phyloP scores from a whole-genome alignment of 345 rosid species.

The Sisymbrium altissimum region DNA sequence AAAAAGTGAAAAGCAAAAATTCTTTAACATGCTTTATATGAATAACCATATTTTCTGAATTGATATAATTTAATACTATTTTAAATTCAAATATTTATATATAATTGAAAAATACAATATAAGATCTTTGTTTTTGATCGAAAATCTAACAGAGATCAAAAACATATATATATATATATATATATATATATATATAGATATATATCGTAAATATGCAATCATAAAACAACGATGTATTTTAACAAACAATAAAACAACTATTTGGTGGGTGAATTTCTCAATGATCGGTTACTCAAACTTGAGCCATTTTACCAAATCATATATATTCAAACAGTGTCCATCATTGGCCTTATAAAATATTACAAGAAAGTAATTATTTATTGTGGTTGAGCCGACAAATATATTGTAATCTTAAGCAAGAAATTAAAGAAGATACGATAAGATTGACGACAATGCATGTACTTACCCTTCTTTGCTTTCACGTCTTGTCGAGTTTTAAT shows the following conservation, averaged over 20 bases:
- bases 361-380: background rate
- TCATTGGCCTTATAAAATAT: background rate
- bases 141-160: too few species aligned
- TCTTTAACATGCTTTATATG: too few species aligned
- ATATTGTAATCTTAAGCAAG: slow-evolving; percentile 17
- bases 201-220: background rate
- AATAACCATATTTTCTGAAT: too few species aligned
- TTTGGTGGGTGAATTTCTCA: background rate
- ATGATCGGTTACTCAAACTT: background rate
- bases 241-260: background rate
- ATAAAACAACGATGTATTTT: background rate
- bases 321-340: slow-evolving; percentile 4
- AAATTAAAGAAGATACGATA: slow-evolving; percentile 24
- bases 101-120: too few species aligned
- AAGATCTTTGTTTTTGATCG: too few species aligned
- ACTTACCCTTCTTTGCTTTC: slow-evolving; percentile 16
- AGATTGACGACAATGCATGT: slow-evolving; percentile 29
- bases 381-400: slow-evolving; percentile 21
- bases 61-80: too few species aligned
- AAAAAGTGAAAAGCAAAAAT: too few species aligned
- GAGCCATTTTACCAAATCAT: background rate
- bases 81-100: too few species aligned
- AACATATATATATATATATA: too few species aligned
- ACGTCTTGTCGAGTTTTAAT: slow-evolving; percentile 26
- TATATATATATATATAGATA: too few species aligned